Base-by-base conservation (phyloP, 140 eudicot species). In the Ambrosia hybrid region DNA sequence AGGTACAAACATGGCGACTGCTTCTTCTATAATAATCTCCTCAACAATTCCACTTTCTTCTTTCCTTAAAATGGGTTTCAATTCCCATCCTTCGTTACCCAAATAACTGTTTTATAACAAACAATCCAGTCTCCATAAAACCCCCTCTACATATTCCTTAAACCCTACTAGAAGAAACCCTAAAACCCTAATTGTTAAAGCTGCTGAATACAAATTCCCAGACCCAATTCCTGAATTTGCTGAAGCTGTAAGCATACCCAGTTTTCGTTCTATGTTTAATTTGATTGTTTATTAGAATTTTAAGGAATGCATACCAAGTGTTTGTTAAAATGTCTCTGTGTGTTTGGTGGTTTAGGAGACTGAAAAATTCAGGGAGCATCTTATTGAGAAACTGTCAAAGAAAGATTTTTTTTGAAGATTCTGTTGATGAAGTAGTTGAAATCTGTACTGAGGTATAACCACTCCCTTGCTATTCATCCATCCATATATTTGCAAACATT, bases 151-250 rank as follows among this genome's bases (percentile, higher is more conserved):
- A 21, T 33, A 10, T 48, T 14, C 68, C 70, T 13, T 61, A 63
- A 66, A 83, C 84, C 82, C 84, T 37, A 64, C 56, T 26, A 34
- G 51, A 76, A 82, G 80, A 73, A 77, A 9, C 78, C 82, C 77
- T 53, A 82, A 76, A 63, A 70, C 73, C 77, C 73, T 85, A 72
- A 76, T 80, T 65, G 92, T 92, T 80, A 85, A 79, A 61, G 98
- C 98, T 15, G 95, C 94, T 17, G 97, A 92, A 82, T 89, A 92
- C 85, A 85, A 89, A 71, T 93, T 93, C 75, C 98, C 98, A 1
- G 97, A 93, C 91, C 98, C 98, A 21, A 93, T 93, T 76, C 98
- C 97, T 9, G 98, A 93, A 83, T 93, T 93, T 65, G 98, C 97
- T 79, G 90, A 87, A 71, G 75, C 88, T 65, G 89, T 85, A 30